Conservation (phyloP, 306 rosid genomes). For the Coriaria nepalensis region DNA sequence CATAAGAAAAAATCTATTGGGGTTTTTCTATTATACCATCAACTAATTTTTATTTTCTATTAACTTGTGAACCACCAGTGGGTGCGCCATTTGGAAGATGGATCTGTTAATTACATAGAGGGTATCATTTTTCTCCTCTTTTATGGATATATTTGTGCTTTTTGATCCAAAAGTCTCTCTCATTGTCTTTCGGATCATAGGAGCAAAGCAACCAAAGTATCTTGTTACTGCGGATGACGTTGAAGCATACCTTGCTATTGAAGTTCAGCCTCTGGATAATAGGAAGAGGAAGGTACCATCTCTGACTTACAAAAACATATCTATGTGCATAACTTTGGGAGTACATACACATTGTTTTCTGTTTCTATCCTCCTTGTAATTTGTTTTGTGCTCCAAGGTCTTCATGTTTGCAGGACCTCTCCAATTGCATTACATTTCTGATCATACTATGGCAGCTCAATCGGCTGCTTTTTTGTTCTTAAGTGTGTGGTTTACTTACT, state of each 20-base stretch:
- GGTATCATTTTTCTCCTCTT: slow-evolving; percentile 35
- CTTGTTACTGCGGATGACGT: slow-evolving; percentile 83
- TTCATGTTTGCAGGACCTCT: too few relatives aligned
- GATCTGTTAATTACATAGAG: slow-evolving; percentile 77
- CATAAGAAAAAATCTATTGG: neutral
- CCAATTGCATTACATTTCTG: too few relatives aligned
- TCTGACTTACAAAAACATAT: neutral
- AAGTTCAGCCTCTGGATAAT: slow-evolving; percentile 89
- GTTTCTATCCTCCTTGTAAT: too few relatives aligned
- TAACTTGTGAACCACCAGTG: slow-evolving; percentile 42
- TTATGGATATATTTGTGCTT: slow-evolving; percentile 3
- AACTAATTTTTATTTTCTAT: slow-evolving; percentile 13
- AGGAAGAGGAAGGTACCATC: slow-evolving; percentile 75
- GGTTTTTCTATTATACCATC: slow-evolving; percentile 8
- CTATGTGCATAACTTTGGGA: neutral
- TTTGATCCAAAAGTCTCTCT: slow-evolving; percentile 11
- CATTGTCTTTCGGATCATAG: slow-evolving; percentile 28
- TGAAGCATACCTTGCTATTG: slow-evolving; percentile 75
- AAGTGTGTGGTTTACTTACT: too few relatives aligned
- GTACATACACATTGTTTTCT: too few relatives aligned
- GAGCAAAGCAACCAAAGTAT: slow-evolving; percentile 93
- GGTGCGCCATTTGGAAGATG: slow-evolving; percentile 84
- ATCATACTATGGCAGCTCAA: too few relatives aligned
- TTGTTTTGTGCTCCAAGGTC: too few relatives aligned
- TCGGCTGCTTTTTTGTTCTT: too few relatives aligned